These are phyloP conservation scores for Phlegmacium glaucopus DNA, from an alignment of 768 basidiomycete species.

Conservation along the genomic window DNA sequence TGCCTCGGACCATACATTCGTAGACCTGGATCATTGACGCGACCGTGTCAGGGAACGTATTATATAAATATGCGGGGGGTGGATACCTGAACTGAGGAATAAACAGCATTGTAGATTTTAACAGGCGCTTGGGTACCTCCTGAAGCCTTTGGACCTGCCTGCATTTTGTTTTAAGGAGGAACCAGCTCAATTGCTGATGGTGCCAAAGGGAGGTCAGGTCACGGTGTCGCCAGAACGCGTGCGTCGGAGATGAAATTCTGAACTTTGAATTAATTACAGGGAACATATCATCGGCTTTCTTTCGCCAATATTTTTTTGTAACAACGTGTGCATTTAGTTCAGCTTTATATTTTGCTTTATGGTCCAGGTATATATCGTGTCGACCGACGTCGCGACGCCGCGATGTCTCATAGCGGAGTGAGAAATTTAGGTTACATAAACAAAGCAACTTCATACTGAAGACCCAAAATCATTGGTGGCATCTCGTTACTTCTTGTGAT, in stretches of 20 bases:
- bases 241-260: slow-evolving; percentile 28
- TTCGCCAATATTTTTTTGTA: too few species aligned
- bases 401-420: too few species aligned
- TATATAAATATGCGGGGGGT: neutral
- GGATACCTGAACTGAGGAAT: slow-evolving; percentile 79
- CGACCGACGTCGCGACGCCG: too few species aligned
- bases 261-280: slow-evolving; percentile 7
- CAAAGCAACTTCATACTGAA: neutral
- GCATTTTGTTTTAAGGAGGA: slow-evolving; percentile 36
- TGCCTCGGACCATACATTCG: slow-evolving; percentile 97
- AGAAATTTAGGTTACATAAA: too few species aligned
- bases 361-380: too few species aligned
- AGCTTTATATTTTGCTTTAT: too few species aligned
- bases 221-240: slow-evolving; percentile 41
- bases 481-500: slow-evolving; percentile 14
- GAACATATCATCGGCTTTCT: neutral
- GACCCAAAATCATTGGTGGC: neutral
- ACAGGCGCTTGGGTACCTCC: slow-evolving; percentile 52
- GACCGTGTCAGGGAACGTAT: slow-evolving; percentile 30
- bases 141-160: slow-evolving; percentile 40
- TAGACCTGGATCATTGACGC: slow-evolving; percentile 66
- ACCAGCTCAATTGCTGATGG: slow-evolving; percentile 17
- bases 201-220: slow-evolving; percentile 28
- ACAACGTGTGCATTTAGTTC: too few species aligned
- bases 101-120: slow-evolving; percentile 92